phyloP scores from a whole-genome alignment of 805 yeast genomes.

The Wickerhamiella occidentalis region DNA sequence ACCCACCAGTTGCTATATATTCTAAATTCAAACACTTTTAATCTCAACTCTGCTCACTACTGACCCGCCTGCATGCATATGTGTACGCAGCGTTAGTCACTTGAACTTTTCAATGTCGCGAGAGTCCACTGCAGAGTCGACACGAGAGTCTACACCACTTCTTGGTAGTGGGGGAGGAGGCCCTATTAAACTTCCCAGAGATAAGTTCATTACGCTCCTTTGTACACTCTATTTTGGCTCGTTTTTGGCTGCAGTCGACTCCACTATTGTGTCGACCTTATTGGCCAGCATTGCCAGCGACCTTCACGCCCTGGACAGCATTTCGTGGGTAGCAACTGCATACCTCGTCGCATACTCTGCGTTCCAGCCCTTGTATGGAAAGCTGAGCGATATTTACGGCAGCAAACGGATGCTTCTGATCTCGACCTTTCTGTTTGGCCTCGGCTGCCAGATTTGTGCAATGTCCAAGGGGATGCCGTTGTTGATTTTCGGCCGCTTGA shows the following conservation, averaged over 20 bases:
- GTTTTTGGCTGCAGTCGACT: slow-evolving; percentile 44
- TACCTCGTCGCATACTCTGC: slow-evolving; percentile 58
- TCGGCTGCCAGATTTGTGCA: slow-evolving; percentile 44
- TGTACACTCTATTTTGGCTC: slow-evolving; percentile 24
- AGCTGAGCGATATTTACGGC: slow-evolving; percentile 47
- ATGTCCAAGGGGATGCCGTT: slow-evolving; percentile 40
- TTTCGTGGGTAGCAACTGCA: slow-evolving; percentile 64
- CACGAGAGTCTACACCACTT: neutral
- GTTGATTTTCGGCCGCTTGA: slow-evolving; percentile 60
- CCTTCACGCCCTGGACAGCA: slow-evolving; percentile 38
- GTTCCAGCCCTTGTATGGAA: slow-evolving; percentile 64
- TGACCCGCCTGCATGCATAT: too few relatives aligned
- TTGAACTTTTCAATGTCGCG: neutral
- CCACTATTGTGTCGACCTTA: slow-evolving; percentile 48
- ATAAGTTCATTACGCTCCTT: neutral
- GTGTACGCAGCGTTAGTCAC: neutral
- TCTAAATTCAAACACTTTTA: too few relatives aligned
- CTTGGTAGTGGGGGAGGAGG: neutral
- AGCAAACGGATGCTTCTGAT: slow-evolving; percentile 32
- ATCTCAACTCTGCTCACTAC: too few relatives aligned
- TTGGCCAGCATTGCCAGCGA: slow-evolving; percentile 48
- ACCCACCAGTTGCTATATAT: too few relatives aligned
- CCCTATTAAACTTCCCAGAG: slow-evolving; percentile 1
- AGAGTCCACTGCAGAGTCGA: too few relatives aligned
- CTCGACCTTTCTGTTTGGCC: slow-evolving; percentile 34